Evolutionary conservation across 805 yeast genomes (phyloP), one percentile per base, ranked within the genome.

Genomic region (Hanseniaspora singularis): DNA sequence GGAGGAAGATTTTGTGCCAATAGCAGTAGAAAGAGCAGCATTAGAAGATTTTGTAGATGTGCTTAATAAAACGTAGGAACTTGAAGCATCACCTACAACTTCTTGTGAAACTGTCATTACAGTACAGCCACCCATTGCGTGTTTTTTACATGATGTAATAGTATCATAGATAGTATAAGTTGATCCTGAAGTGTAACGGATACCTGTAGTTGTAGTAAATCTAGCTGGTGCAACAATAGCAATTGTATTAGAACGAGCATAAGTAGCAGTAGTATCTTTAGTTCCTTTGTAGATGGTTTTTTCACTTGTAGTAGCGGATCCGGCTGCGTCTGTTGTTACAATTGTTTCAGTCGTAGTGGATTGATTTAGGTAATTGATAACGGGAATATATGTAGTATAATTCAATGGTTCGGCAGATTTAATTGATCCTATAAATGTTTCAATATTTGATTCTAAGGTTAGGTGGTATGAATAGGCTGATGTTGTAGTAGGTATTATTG

Each of bases 121-220:
- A 3, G 23, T 18, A 23, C 48, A 44, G 4, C 41, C 48, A 23
- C 41, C 41, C 43, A 45, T 37, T 19, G 42, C 49, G 18, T 45
- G 41, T n/a, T 37, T 30, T 20, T 27, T 15, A 39, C 53, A 51
- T 6, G 51, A 43, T 11, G 49, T 43, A 14, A 47, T n/a, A 11
- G 53, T 50, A 9, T 43, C 42, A 6, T 18, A 22, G 6, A 37
- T 12, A 20, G 42, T 49, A 8, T 42, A 32, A 9, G 41, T 30
- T 27, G 30, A 37, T 6, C 39, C 40, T 19, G 43, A 42, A 14
- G 38, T 24, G 23, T 38, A 44, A 9, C 15, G 4, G 12, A 10
- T 39, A 4, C 7, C 11, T 14, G 40, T 28, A 6, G 34, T 20
- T n/a, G 46, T 47, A 14, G 45, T 38, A 3, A 14, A 26, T 18